Evolutionary conservation across 2,329 filamentous ascomycete genomes (phyloP).

Genomic region (Metarhizium anisopliae): DNA sequence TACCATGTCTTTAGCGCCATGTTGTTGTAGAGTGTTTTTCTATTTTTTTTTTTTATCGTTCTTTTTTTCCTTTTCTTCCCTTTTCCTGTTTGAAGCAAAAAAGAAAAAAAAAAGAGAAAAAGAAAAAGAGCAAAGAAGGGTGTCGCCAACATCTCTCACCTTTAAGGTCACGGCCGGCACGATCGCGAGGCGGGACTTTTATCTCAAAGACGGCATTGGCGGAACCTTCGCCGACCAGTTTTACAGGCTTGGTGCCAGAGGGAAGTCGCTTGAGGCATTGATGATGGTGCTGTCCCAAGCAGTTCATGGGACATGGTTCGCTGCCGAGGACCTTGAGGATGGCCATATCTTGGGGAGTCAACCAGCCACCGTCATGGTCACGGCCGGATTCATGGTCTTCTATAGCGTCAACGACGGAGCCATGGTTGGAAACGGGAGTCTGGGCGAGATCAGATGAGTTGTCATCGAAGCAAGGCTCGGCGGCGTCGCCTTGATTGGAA

Average conservation of each 20-base stretch:
- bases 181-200: conserved; percentile 26
- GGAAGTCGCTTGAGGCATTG: conserved; percentile 22
- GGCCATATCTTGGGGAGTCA: conserved; percentile 14
- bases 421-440: conserved; percentile 7
- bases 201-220: conserved; percentile 69
- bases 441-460: conserved; percentile 8
- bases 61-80: too few species aligned
- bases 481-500: conserved; percentile 12
- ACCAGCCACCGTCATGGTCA: conserved; percentile 13
- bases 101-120: neutral
- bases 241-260: conserved; percentile 22
- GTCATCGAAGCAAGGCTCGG: conserved; percentile 11
- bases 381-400: conserved; percentile 3
- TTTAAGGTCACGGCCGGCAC: conserved; percentile 22
- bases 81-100: neutral
- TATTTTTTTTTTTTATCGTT: too few species aligned
- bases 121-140: too few species aligned
- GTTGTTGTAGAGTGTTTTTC: neutral
- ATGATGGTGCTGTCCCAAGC: conserved; percentile 2
- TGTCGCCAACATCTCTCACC: conserved; percentile 17
- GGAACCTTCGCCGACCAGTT: conserved; percentile 57
- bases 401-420: conserved; percentile 4
- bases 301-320: conserved; percentile 5
- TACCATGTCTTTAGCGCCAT: conserved; percentile 7
- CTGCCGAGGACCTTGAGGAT: conserved; percentile 12